phyloP scores from a whole-genome alignment of 1,284 basidiomycete species.

The Trametes pubescens region DNA sequence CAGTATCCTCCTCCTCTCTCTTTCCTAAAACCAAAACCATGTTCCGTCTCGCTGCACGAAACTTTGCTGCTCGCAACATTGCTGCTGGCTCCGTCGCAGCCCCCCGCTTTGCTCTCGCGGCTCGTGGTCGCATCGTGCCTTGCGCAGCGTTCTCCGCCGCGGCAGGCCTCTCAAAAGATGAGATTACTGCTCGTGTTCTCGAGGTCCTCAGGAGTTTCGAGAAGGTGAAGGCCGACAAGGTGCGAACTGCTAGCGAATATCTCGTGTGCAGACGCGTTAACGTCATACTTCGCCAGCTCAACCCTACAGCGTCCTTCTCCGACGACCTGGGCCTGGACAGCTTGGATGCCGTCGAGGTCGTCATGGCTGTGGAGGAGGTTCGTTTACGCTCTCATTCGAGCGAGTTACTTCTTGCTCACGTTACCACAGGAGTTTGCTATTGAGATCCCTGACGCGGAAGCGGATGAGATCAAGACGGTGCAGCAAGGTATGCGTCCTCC shows the following conservation, averaged over 20 bases:
- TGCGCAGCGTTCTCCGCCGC: conserved; percentile 80
- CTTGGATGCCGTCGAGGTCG: conserved; percentile 97
- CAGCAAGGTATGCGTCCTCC: conserved; percentile 75
- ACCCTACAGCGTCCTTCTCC: conserved; percentile 79
- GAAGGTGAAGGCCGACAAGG: conserved; percentile 91
- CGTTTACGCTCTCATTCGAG: conserved; percentile 23
- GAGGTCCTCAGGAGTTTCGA: conserved; percentile 95
- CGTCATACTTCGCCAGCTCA: conserved; percentile 62
- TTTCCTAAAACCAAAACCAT: conserved; percentile 39
- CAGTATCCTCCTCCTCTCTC: conserved; percentile 22
- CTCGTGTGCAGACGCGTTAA: conserved; percentile 14
- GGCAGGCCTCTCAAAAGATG: conserved; percentile 76
- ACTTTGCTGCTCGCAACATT: conserved; percentile 39
- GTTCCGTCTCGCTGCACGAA: conserved; percentile 52
- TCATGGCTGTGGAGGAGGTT: conserved; percentile 99
- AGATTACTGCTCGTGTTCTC: conserved; percentile 85
- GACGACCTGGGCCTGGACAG: conserved; percentile 96
- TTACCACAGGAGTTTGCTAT: conserved; percentile 79
- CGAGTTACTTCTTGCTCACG: conserved; percentile 1
- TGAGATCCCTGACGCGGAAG: conserved; percentile 97
- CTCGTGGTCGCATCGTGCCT: conserved; percentile 44
- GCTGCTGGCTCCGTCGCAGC: conserved; percentile 31
- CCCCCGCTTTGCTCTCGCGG: conserved; percentile 39
- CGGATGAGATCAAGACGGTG: conserved; percentile 97
- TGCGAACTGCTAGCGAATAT: conserved; percentile 42